A percentile compares a stretch with the other conserved stretches of the same genome.
Evolutionary conservation across 1,284 basidiomycete genomes (phyloP).

Genomic region (Rhodotorula sp.): DNA sequence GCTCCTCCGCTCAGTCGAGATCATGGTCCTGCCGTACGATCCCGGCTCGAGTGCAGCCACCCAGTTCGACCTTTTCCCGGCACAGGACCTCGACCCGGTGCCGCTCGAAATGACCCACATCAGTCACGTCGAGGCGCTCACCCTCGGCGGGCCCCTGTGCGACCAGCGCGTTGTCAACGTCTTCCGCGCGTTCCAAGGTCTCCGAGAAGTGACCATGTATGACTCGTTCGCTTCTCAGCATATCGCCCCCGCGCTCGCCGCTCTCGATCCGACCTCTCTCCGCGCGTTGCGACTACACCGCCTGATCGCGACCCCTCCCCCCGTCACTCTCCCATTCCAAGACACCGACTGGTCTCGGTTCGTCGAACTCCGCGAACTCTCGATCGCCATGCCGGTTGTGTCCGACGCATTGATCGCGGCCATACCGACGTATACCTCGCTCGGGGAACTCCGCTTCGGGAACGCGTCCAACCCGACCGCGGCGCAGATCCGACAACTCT

Average conservation of each 20-base stretch:
- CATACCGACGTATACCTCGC: not conserved
- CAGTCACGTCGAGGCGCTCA: conserved; percentile 8
- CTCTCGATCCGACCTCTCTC: not conserved
- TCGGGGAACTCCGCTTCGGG: conserved; percentile 7
- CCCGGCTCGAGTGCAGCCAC: conserved; percentile 1
- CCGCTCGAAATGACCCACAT: conserved; percentile 22
- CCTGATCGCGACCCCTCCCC: conserved; percentile 5
- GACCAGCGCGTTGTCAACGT: conserved; percentile 21
- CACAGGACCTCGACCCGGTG: not conserved
- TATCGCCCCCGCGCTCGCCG: conserved; percentile 11
- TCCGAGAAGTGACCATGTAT: not conserved
- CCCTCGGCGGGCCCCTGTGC: conserved; percentile 15
- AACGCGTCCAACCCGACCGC: conserved; percentile 3
- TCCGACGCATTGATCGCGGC: conserved; percentile 6
- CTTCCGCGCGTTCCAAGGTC: conserved; percentile 9
- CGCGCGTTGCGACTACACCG: conserved; percentile 8
- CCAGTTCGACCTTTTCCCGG: conserved; percentile 27
- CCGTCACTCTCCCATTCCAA: conserved; percentile 3
- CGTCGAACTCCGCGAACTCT: conserved; percentile 6
- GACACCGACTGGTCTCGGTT: conserved; percentile 6
- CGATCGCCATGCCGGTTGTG: conserved; percentile 11
- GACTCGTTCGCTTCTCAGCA: conserved; percentile 27
- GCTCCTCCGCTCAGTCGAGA: conserved; percentile 1
- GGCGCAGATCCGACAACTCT: conserved; percentile 7
- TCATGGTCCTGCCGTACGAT: conserved; percentile 24